Evolutionary conservation across 306 rosid genomes (phyloP).

Genomic region (Styphnolobium japonicum): DNA sequence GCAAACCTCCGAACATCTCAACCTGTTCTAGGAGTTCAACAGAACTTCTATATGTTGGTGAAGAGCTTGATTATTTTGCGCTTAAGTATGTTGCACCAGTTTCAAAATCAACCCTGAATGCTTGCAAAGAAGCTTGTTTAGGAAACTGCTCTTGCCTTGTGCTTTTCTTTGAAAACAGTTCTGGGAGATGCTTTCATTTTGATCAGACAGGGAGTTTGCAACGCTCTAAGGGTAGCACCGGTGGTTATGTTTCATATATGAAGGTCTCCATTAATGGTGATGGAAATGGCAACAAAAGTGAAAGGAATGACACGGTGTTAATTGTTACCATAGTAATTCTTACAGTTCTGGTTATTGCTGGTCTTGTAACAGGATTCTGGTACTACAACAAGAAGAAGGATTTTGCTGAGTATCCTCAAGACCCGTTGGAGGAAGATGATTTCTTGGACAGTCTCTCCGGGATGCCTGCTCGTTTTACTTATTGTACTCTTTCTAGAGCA

Average conservation of each 20-base stretch:
- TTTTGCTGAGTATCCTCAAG: conserved; percentile 31
- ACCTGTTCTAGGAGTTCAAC: conserved; percentile 47
- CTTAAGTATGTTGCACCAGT: conserved; percentile 57
- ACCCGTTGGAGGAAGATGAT: conserved; percentile 65
- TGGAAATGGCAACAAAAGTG: conserved; percentile 29
- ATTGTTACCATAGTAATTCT: conserved; percentile 37
- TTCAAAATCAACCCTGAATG: conserved; percentile 48
- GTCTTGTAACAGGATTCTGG: conserved; percentile 45
- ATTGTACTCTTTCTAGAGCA: conserved; percentile 59
- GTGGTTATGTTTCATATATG: conserved; percentile 60
- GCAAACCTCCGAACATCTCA: conserved; percentile 59
- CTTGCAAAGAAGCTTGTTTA: conserved; percentile 62
- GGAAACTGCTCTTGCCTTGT: conserved; percentile 81
- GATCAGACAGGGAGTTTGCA: conserved; percentile 73
- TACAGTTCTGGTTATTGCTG: conserved; percentile 38
- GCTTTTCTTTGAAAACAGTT: conserved; percentile 69
- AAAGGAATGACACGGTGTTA: conserved; percentile 30
- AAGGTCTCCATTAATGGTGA: conserved; percentile 44
- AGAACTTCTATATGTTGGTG: conserved; percentile 63
- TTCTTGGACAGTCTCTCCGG: conserved; percentile 66
- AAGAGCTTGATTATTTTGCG: conserved; percentile 63
- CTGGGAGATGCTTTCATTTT: conserved; percentile 68
- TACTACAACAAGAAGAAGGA: conserved; percentile 35
- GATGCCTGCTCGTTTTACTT: conserved; percentile 69
- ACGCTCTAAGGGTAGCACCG: conserved; percentile 31